Evolutionary conservation across 2,329 filamentous ascomycete genomes (phyloP), one percentile per base, ranked within the genome.

Genomic region (Clonostachys chloroleuca): DNA sequence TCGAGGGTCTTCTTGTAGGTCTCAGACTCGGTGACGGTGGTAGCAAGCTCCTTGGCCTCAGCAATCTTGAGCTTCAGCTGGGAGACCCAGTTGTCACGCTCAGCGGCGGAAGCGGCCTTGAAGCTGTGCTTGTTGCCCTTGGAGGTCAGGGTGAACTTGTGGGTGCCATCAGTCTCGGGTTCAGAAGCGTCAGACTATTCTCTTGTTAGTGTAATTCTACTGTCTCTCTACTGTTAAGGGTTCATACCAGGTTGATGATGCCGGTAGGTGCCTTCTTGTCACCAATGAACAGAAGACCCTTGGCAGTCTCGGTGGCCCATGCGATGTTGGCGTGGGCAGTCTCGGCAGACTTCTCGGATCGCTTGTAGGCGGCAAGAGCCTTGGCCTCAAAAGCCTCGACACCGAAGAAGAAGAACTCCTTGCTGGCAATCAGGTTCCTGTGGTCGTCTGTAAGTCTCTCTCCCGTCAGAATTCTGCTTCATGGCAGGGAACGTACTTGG

Each of bases 111-210:
- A 59, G 75, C 62, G 49, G 92, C 89, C 81, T 96, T 92, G 80
- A 99, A 96, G 51, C 81, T 81, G 80, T 96, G 91, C 83, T 96
- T 95, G 73, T 95, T 86, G 58, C 87, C 87, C 70, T 87, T 84
- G 64, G 88, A 73, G 65, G 86, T 89, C 77, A 97, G 87, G 63
- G 83, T 76, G 77, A 99, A 96, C 72, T 94, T 92, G 72, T 81
- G 80, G 55, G 80, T 64, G 51, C 90, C 88, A 52, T 91, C 87
- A 67, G 84, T 82, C 66, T 80, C 78, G 49, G 95, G 79, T 65
- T 95, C 89, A 43, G 73, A 78, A 55, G 77, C 77, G 64, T 83
- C 78, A 51, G 78, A 69, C 74, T 84, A 53, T 1, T 14, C 18
- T 9, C n/a, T 12, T 16, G 56, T 72, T 57, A 72, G 63, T 42